Base-by-base conservation (phyloP, 2,329 filamentous ascomycete species). In the Fusarium armeniacum region DNA sequence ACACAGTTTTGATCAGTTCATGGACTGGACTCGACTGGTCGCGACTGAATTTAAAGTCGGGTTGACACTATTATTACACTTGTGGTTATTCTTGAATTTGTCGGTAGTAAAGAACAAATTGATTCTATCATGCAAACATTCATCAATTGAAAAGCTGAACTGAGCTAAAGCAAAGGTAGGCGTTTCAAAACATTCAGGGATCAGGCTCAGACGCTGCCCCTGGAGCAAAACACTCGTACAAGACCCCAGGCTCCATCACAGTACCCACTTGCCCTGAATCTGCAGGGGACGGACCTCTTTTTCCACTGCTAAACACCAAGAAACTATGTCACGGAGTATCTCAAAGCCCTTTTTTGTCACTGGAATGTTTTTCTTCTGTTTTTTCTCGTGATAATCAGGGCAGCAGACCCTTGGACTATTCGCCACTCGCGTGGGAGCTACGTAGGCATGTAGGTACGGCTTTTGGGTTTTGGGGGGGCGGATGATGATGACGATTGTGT, bases 131-230 rank as follows among this genome's bases (percentile, higher is more conserved):
- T 46, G 57, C 26, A 33, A 33, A 38, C 20, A 24, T 18, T n/a
- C 24, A 45, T 45, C 38, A 43, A 32, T 22, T 36, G n/a, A 18
- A 36, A n/a, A 56, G 24, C 28, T 49, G 8, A 56, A 24, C n/a
- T 41, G 36, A 52, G 32, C 32, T 41, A 49, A 49, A 49, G 32
- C 36, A 22, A 40, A 40, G n/a, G 24, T 26, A 26, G 24, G 47
- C 32, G 62, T 65, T 65, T 65, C 62, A 65, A 65, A 64, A 44
- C 46, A 54, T 36, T 18, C 62, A 52, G 65, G 61, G 53, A 47
- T 65, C 41, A 65, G 47, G 36, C n/a, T 60, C 53, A 61, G 49
- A 43, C 38, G 24, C 10, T 22, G 55, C 38, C 38, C 36, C 36
- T 55, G 40, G 24, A 45, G 35, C 26, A 38, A 38, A 55, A 55